A percentile compares a stretch with the other conserved stretches of the same genome.
Evolutionary conservation across 768 basidiomycete genomes (phyloP).

Genomic region (Amanita subjunquillea): DNA sequence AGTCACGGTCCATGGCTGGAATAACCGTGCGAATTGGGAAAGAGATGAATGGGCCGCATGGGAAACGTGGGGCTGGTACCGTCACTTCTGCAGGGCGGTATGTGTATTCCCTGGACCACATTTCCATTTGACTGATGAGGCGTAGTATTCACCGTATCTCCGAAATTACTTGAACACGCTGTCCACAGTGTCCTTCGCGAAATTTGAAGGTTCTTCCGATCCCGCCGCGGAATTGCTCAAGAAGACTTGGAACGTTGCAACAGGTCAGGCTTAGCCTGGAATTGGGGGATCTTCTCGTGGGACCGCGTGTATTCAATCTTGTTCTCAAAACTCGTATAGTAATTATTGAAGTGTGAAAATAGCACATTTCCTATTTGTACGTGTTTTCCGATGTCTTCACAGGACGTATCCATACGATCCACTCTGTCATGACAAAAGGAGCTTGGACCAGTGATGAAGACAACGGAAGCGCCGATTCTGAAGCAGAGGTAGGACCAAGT

Average conservation of each 20-base stretch:
- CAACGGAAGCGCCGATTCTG: neutral
- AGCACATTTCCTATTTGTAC: neutral
- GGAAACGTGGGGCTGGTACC: slow-evolving; percentile 89
- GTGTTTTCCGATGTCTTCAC: slow-evolving; percentile 1
- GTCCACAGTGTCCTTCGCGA: slow-evolving; percentile 56
- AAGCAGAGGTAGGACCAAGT: slow-evolving; percentile 9
- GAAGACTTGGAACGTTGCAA: slow-evolving; percentile 63
- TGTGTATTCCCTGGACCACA: slow-evolving; percentile 17
- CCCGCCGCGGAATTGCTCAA: slow-evolving; percentile 48
- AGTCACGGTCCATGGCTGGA: slow-evolving; percentile 61
- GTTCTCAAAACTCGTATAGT: neutral
- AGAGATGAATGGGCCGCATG: slow-evolving; percentile 73
- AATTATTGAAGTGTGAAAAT: neutral
- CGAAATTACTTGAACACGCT: slow-evolving; percentile 67
- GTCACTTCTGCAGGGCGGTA: slow-evolving; percentile 79
- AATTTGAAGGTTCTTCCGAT: slow-evolving; percentile 47
- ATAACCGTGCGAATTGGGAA: slow-evolving; percentile 57
- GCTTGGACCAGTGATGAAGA: neutral
- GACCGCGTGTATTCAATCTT: slow-evolving; percentile 1
- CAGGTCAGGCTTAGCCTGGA: slow-evolving; percentile 31
- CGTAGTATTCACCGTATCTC: slow-evolving; percentile 71
- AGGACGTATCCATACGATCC: neutral
- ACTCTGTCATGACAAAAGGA: neutral
- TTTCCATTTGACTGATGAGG: slow-evolving; percentile 3
- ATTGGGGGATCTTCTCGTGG: slow-evolving; percentile 2